A percentile compares a stretch with the other conserved stretches of the same genome.
Evolutionary conservation across 495 filamentous ascomycete genomes (phyloP).

Genomic region (Hyaloscypha variabilis): DNA sequence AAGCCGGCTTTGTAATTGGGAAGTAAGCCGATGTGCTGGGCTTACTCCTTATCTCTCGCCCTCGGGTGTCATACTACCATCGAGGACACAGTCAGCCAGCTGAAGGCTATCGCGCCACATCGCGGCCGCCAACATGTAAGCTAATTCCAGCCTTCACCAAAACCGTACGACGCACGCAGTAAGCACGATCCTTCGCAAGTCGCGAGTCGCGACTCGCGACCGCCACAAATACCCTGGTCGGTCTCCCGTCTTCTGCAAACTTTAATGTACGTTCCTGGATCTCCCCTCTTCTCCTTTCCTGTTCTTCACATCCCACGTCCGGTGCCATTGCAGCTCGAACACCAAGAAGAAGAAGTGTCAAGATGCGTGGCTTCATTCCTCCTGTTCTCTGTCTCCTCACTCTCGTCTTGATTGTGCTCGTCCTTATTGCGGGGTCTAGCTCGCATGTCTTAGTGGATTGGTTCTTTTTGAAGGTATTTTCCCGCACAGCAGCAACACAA

Average conservation of each 20-base stretch:
- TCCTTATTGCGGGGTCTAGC: slow-evolving; percentile 7
- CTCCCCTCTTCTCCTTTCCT: background rate
- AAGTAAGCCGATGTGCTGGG: no score
- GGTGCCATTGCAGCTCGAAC: background rate
- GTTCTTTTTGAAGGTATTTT: slow-evolving; percentile 13
- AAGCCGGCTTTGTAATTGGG: background rate
- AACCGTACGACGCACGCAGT: background rate
- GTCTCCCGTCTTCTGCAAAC: background rate
- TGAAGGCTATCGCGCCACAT: background rate
- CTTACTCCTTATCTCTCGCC: no score
- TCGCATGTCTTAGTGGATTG: slow-evolving; percentile 13
- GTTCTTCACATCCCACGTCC: background rate
- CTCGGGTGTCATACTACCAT: no score
- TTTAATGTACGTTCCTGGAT: slow-evolving; percentile 2
- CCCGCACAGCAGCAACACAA: background rate
- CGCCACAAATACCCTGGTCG: no score
- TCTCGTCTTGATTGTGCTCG: background rate
- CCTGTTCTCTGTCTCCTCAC: background rate
- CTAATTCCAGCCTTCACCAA: background rate
- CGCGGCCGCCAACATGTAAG: background rate
- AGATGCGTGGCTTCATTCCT: slow-evolving; percentile 1
- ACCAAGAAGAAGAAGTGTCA: background rate
- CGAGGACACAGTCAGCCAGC: background rate
- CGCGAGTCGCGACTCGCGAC: background rate
- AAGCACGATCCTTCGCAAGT: background rate